These are phyloP conservation scores for Trichoderma harzianum DNA, from an alignment of 2,329 filamentous ascomycete species.

Conservation along the genomic window DNA sequence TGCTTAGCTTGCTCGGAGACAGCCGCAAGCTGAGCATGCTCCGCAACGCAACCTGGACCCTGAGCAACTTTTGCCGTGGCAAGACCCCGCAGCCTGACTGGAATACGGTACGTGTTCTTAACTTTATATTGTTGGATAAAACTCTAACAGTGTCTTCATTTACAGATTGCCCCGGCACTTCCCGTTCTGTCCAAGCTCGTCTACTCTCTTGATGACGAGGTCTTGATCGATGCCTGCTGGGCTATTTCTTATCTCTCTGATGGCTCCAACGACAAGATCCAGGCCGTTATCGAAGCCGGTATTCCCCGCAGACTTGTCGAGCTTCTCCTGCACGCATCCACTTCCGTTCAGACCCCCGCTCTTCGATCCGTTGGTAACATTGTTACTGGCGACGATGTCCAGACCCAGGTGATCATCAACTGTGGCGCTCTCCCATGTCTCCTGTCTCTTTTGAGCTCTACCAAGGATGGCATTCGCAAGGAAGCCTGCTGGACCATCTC, in stretches of 20 bases:
- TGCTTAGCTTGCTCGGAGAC: slow-evolving; percentile 86
- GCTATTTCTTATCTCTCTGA: slow-evolving; percentile 98
- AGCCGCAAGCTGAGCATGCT: slow-evolving; percentile 99
- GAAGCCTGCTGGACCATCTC: slow-evolving; percentile 99
- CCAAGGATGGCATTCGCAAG: slow-evolving; percentile 98
- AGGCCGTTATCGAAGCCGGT: slow-evolving; percentile 96
- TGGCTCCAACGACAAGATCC: slow-evolving; percentile 98
- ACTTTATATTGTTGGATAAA: not conserved
- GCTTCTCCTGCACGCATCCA: slow-evolving; percentile 96
- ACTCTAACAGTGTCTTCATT: slow-evolving; percentile 13
- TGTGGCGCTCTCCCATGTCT: slow-evolving; percentile 89
- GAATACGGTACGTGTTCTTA: slow-evolving; percentile 69
- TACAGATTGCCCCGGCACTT: slow-evolving; percentile 86
- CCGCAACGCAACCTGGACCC: slow-evolving; percentile 95
- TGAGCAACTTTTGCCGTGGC: slow-evolving; percentile 99
- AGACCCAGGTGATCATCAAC: slow-evolving; percentile 99
- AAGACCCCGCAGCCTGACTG: slow-evolving; percentile 99
- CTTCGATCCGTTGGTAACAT: slow-evolving; percentile 98
- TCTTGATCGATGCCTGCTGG: slow-evolving; percentile 98
- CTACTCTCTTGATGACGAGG: slow-evolving; percentile 97
- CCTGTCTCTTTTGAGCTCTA: slow-evolving; percentile 90
- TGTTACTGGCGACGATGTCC: slow-evolving; percentile 95
- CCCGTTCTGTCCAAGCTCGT: slow-evolving; percentile 95
- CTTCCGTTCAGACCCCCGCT: slow-evolving; percentile 95
- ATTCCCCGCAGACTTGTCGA: slow-evolving; percentile 96